Evolutionary conservation across 257 asterid species (phyloP), one percentile per base, ranked within the genome.

Genomic region (Rehmannia glutinosa): DNA sequence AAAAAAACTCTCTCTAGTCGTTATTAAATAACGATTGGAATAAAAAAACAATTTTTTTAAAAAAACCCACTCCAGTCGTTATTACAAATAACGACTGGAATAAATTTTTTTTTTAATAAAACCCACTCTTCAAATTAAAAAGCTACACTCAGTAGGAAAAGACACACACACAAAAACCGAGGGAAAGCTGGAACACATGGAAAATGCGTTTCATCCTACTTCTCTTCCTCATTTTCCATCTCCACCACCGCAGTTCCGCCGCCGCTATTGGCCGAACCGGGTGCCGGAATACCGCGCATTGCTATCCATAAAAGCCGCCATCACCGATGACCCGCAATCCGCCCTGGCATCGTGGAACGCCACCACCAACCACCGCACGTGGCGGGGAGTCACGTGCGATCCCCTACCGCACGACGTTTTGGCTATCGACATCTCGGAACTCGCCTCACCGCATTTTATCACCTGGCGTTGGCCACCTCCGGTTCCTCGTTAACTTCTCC

Each of bases 311-410:
- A 89, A 84, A 80, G 62, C 86, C 19, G 75, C 88, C 69, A 68
- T 89, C 4, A 69, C 85, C 16, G 86, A 77, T 9, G 95, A 86
- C 82, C 88, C 96, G 8, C 81, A 72, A 12, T 66, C 78, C 32
- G 24, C 92, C 0, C 76, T 89, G 24, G 24, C 77, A 7, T 73
- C 92, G 8, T 89, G 96, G 96, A 64, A 60, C 47, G 28, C 70
- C 70, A 70, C 83, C 73, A 82, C 85, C 23, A 33, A 49, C 27
- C 82, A 81, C 68, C 86, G 96, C 75, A 50, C 81, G 0, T 89
- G 96, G 96, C 27, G 8, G 7, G 87, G 89, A 6, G 83, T 89
- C 69, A 82, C 90, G 5, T 89, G 96, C 67, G 85, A 82, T 35
- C n/a, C 7, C 80, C 8, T 25, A 65, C 66, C 25, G 73, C n/a